Evolutionary conservation across 345 rosid genomes (phyloP), one percentile per base, ranked within the genome.

Genomic region (Lepidium africanum): DNA sequence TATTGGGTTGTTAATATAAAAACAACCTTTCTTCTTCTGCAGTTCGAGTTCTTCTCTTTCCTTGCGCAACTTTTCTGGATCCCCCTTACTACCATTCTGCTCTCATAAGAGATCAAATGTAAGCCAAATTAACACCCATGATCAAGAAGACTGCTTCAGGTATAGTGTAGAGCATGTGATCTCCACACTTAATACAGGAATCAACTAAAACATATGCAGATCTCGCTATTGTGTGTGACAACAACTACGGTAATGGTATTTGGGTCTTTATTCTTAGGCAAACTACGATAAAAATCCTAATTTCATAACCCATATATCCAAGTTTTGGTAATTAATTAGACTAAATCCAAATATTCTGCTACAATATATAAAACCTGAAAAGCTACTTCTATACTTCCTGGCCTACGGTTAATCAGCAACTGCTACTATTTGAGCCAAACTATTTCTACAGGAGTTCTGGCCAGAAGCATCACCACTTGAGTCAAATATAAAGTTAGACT

Each of bases 31-130:
- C 78, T 75, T 85, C 59, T 79, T 80, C 76, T 76, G 87, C 73
- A 83, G 74, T 75, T 88, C 96, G 66, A 94, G 89, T 71, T 86
- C 95, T 86, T 94, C 97, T 74, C 82, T 86, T 74, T 89, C 91
- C 70, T 70, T 70, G 8, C 87, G 92, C 70, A 94, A 66, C 79
- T 86, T 91, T 74, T 88, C 97, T 15, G 95, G 92, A 65, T 94
- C 96, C 30, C 83, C 77, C 70, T 83, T 90, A 11, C 0, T 63
- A 65, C 87, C 89, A 56, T 71, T 87, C 97, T 89, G 72, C 55
- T 55, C 58, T 55, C 78, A 75, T 9, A n/a, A 63, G 9, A 69
- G 4, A 79, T 17, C 52, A 64, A 42, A 63, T 33, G 21, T 49
- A 43, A 36, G 45, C 19, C 68, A 57, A 4, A 50, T 58, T 67